Evolutionary conservation across 2,329 filamentous ascomycete species (phyloP).

Genomic region (Chaetomiaceae sp.): DNA sequence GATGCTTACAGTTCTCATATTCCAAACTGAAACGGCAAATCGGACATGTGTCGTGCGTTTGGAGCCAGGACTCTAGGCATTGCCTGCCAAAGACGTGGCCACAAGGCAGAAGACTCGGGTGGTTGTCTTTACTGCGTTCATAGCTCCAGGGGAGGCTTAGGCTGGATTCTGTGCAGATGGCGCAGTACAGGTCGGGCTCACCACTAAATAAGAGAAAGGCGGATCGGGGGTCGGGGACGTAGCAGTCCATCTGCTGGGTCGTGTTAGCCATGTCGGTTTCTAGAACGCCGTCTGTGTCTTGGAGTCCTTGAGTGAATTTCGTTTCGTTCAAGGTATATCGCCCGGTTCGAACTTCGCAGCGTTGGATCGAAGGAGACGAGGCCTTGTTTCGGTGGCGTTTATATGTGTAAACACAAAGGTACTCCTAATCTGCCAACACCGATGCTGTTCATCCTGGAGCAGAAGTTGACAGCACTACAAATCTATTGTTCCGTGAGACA

Average conservation of each 20-base stretch:
- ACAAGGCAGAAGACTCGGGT: constrained; percentile 5
- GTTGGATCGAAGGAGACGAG: too few species aligned
- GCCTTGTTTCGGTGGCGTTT: too few species aligned
- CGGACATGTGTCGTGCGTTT: constrained; percentile 2
- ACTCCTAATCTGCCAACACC: too few species aligned
- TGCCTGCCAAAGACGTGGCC: constrained; percentile 6
- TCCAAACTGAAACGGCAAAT: constrained; percentile 2
- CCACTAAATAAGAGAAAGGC: not conserved
- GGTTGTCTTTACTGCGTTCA: not conserved
- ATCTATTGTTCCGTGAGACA: too few species aligned
- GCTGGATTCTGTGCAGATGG: constrained; percentile 4
- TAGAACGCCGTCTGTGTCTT: too few species aligned
- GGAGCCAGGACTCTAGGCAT: constrained; percentile 5
- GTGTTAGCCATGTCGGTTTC: not conserved
- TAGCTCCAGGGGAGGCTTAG: not conserved
- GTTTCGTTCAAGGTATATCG: too few species aligned
- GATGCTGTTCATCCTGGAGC: too few species aligned
- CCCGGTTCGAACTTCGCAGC: too few species aligned
- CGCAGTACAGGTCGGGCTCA: not conserved
- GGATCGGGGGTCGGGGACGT: constrained; percentile 2
- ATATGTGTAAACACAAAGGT: too few species aligned
- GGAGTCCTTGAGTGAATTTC: too few species aligned
- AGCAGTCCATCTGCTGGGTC: not conserved
- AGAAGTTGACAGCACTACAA: too few species aligned
- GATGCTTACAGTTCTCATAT: constrained; percentile 2